Conservation (phyloP, 2,329 filamentous ascomycete genomes). For the Fusarium armeniacum region DNA sequence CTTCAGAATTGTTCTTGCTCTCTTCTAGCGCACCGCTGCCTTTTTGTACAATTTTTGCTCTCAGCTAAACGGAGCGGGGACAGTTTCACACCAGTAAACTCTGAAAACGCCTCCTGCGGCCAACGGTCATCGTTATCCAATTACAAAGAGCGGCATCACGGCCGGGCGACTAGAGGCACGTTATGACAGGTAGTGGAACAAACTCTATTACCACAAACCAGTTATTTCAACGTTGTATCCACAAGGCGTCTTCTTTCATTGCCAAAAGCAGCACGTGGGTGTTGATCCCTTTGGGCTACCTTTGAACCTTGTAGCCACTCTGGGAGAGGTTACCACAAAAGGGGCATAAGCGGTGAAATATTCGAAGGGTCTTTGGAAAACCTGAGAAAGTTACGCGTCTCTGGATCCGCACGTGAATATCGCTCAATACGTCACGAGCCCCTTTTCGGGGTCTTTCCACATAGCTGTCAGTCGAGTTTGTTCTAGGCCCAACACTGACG, state of each 20-base stretch:
- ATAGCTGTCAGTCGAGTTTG: too few relatives aligned
- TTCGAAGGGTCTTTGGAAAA: neutral
- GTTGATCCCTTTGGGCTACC: neutral
- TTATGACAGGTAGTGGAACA: neutral
- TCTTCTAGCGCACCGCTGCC: neutral
- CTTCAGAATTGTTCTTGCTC: neutral
- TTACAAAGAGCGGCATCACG: neutral
- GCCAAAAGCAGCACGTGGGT: constrained; percentile 6
- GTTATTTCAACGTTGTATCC: constrained; percentile 9
- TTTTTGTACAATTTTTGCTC: neutral
- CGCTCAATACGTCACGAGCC: neutral
- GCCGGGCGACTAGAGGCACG: neutral
- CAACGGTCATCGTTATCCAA: neutral
- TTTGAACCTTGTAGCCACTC: constrained; percentile 2
- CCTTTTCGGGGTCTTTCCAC: neutral
- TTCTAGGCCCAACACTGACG: neutral
- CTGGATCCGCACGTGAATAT: neutral
- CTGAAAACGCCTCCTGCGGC: neutral
- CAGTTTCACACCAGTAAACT: neutral
- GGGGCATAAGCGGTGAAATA: neutral
- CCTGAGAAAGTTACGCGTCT: neutral
- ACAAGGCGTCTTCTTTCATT: neutral
- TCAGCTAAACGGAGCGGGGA: neutral
- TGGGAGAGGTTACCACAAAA: neutral
- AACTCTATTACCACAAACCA: constrained; percentile 1